Evolutionary conservation across 1,284 basidiomycete genomes (phyloP), one percentile per base, ranked within the genome.

Genomic region (Tylopilus sp.): DNA sequence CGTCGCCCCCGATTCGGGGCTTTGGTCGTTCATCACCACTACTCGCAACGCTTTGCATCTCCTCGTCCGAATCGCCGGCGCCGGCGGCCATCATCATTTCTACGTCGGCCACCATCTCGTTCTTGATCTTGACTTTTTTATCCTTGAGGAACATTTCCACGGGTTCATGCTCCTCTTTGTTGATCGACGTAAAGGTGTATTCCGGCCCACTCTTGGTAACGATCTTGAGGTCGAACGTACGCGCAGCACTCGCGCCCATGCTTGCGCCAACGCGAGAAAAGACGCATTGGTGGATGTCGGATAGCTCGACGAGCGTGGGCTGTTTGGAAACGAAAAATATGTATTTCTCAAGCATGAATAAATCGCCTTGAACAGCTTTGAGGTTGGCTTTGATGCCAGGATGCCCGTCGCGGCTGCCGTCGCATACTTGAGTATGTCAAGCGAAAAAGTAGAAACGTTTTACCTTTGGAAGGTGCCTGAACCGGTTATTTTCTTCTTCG

Each of bases 301-400:
- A 82, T 58, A 96, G 86, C 58, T 96, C 91, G 60, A 98, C 82
- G 61, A 97, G 85, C 34, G 88, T 85, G 1, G 96, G 94, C 63
- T 94, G 88, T 71, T 98, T 99, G 52, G 94, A 94, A 49, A 99
- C 94, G 75, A 98, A 99, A 71, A 99, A 91, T 44, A 99, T 78
- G 67, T 90, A 92, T 80, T 97, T 97, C 68, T 99, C 96, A 55
- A 99, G 84, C 74, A 98, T 84, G 79, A 97, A 99, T 24, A 99
- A 82, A 68, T 97, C 92, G 56, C 96, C 96, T 69, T 97, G 94
- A 14, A 91, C 82, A 38, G 96, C 96, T 73, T 99, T 99, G 63
- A 99, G 80, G 71, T 98, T 98, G 60, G 93, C 94, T 74, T 98
- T 98, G 73, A 99, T 82, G 18, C 85, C 84, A 6, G 86, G 84